These are phyloP conservation scores for Calonectria pseudoreteaudii DNA, from an alignment of 2,329 filamentous ascomycete species.

Conservation along the genomic window DNA sequence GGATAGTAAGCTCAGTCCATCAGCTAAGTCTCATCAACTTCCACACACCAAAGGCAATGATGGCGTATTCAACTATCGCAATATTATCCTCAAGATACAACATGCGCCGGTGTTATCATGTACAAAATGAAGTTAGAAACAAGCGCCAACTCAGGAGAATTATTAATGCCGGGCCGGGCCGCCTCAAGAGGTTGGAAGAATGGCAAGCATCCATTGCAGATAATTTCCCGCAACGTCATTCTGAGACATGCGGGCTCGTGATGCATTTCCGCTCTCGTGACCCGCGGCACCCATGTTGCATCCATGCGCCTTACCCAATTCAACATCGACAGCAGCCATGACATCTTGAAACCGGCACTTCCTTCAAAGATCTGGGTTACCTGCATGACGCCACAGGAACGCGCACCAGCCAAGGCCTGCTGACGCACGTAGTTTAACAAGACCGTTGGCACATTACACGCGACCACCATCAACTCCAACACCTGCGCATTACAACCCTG, in stretches of 20 bases:
- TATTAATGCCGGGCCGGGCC: neutral
- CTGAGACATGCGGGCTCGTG: neutral
- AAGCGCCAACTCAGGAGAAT: neutral
- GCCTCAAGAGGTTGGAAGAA: neutral
- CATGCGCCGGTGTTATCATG: neutral
- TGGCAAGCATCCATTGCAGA: neutral
- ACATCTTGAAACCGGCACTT: neutral
- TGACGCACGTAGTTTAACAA: neutral
- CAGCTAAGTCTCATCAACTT: no score
- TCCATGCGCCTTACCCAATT: neutral
- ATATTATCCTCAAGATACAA: neutral
- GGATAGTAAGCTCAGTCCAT: no score
- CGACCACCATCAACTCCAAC: neutral
- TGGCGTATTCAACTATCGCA: no score
- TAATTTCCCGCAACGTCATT: neutral
- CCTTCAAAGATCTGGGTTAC: neutral
- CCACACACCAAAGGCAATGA: no score
- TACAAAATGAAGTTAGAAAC: neutral
- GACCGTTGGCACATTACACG: neutral
- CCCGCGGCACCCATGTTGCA: neutral
- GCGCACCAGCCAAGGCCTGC: neutral
- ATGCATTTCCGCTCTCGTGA: neutral
- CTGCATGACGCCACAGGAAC: neutral
- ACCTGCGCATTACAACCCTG: no score
- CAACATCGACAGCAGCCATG: neutral